Base-by-base conservation (phyloP, 257 asterid species). In the Scutellaria baicalensis region DNA sequence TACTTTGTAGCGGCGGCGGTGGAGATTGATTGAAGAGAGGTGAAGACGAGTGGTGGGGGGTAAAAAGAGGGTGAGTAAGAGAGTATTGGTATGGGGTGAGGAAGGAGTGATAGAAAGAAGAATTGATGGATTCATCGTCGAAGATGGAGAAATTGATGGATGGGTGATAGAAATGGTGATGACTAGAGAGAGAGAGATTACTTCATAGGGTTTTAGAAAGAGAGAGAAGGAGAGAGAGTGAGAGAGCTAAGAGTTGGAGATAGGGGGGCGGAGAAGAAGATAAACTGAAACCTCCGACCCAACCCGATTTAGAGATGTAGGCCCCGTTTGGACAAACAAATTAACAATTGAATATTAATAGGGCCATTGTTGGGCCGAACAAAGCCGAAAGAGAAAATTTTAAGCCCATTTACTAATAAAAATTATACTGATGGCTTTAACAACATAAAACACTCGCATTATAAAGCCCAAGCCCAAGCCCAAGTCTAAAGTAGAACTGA, bases 101-200 rank as follows among this genome's bases (percentile, higher is more conserved):
- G 87, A 68, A 47, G 90, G 89, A 27, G 70, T 62, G 6, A 86
- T 71, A 13, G 89, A 48, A 72, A 83, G 81, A 31, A 86, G 65
- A 71, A 84, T 56, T 49, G 95, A 80, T 23, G 92, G 78, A 51
- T 83, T 85, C 96, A 88, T 88, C 45, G 33, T 35, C 33, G 11
- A 14, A 23, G 35, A 8, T 3, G 31, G 27, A 23, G 27, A 23
- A 23, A 27, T 27, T 27, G 33, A 27, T 27, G 2, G 33, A 27
- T 27, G 33, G 33, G 33, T 27, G 33, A 27, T 27, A 27, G 33
- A 49, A 62, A 33, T 64, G 39, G 74, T 27, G 44, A 36, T 39
- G 66, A 13, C 3, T 6, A 18, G 70, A 11, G 69, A 38, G 66
- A 58, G 33, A 16, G 8, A 68, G 58, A 31, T n/a, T n/a, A n/a